Percentiles rank a stretch among this genome's conserved stretches.
These are phyloP conservation scores for Gillenia trifoliata DNA, from an alignment of 306 rosid genomes.

Conservation along the genomic window DNA sequence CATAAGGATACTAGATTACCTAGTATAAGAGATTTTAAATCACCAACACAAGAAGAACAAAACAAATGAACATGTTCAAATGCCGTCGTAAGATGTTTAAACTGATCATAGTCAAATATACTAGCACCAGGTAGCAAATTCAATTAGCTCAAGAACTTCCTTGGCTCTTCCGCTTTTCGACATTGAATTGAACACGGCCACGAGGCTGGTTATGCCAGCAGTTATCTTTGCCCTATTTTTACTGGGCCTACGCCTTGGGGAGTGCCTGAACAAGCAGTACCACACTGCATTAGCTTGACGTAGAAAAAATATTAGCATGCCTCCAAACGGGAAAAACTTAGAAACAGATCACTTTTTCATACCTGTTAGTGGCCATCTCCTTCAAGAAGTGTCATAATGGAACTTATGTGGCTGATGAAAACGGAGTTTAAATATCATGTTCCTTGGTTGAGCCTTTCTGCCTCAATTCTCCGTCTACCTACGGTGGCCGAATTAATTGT, in stretches of 20 bases:
- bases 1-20: no score
- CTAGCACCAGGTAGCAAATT: background rate
- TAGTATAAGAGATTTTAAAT: no score
- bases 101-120: background rate
- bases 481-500: constrained; percentile 17
- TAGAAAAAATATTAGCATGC: no score
- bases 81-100: background rate
- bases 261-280: constrained; percentile 61
- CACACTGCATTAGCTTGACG: constrained; percentile 1
- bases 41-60: no score
- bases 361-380: constrained; percentile 97
- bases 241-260: constrained; percentile 96
- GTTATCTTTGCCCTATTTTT: constrained; percentile 75
- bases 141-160: constrained; percentile 15
- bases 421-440: constrained; percentile 88
- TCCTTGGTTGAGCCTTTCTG: constrained; percentile 96
- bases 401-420: constrained; percentile 84
- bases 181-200: constrained; percentile 64
- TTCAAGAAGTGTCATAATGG: constrained; percentile 79
- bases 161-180: constrained; percentile 45
- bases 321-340: background rate
- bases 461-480: constrained; percentile 84
- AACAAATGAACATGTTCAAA: background rate
- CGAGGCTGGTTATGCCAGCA: constrained; percentile 76
- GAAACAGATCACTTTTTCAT: background rate